phyloP scores from a whole-genome alignment of 2,329 filamentous ascomycete genomes.

The Chalara sp. region DNA sequence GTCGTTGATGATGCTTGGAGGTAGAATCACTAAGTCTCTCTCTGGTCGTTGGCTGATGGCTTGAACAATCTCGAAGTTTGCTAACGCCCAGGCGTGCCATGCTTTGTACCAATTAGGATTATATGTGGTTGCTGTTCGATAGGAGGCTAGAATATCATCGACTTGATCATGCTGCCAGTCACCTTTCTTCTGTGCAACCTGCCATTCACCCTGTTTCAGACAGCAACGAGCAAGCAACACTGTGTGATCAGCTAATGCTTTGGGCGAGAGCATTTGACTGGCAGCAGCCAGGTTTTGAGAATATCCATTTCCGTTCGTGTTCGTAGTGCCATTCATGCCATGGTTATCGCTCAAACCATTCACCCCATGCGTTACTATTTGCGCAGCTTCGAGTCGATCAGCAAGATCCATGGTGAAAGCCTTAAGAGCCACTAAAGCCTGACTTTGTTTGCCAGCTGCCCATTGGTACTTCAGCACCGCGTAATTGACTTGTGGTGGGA shows the following conservation, averaged over 20 bases:
- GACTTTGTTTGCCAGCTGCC: conserved; percentile 68
- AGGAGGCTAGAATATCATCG: conserved; percentile 83
- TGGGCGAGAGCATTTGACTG: conserved; percentile 21
- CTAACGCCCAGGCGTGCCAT: conserved; percentile 97
- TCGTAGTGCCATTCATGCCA: conserved; percentile 36
- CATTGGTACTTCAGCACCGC: conserved; percentile 97
- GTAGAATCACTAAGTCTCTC: conserved; percentile 37
- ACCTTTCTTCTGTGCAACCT: conserved; percentile 75
- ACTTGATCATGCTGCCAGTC: conserved; percentile 86
- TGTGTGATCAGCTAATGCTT: conserved; percentile 51
- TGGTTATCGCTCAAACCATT: conserved; percentile 26
- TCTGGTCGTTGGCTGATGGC: conserved; percentile 43
- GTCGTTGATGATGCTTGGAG: conserved; percentile 62
- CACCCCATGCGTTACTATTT: conserved; percentile 20
- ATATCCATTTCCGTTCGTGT: conserved; percentile 10
- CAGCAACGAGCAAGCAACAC: conserved; percentile 90
- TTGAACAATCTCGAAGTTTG: conserved; percentile 97
- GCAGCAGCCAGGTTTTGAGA: conserved; percentile 32
- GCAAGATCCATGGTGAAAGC: conserved; percentile 55
- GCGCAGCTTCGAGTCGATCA: conserved; percentile 22
- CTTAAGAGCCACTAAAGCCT: conserved; percentile 50
- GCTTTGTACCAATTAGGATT: conserved; percentile 97
- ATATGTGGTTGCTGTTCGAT: conserved; percentile 85
- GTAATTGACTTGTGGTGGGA: conserved; percentile 75
- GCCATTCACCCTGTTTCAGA: conserved; percentile 93